Base-by-base conservation (phyloP, 202 grass and related monocot species). In the Schoenoplectus tabernaemontani region DNA sequence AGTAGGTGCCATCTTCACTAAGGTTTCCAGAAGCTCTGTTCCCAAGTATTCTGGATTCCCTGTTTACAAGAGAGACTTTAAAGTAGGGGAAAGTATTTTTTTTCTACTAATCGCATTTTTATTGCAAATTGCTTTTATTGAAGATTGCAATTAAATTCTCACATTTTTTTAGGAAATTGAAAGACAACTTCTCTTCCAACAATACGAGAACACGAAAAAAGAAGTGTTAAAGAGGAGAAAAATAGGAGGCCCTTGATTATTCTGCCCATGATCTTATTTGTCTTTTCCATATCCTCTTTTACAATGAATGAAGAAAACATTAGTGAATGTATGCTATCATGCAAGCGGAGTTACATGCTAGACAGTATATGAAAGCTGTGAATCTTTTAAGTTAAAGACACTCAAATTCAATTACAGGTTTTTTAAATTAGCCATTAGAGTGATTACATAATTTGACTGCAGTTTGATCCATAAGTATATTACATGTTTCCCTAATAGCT, bases 1-100 rank as follows among this genome's bases (percentile, higher is more conserved):
- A 24, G 96, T 99, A 33, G 96, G 91, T 58, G 96, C 91, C 96
- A 99, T 99, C 65, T 99, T 99, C 37, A 95, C 91, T 80, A 99
- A 73, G 19, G 96, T 99, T 87, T 99, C 96, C 84, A 99, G 83
- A 75, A 99, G 91, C 70, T 99, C 96, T 73, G 85, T 76, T 71
- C 96, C 96, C 64, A 99, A 82, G 61, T 79, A 95, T 75, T 95
- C 91, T 59, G 88, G 83, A 77, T 89, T 95, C 30, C 96, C 96
- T 99, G 88, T 86, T 89, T 28, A 61, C 63, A 44, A 78, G 37
- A 82, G 64, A 16, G 57, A 9, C 41, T 58, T 78, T 36, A 63
- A 78, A 26, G 22, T 51, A 53, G 57, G 57, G 9, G 59, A 32
- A 79, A 17, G 26, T 42, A 17, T 61, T 7, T 61, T 79, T 61